These are phyloP conservation scores for Chimonanthus salicifolius DNA, from an alignment of 164 flowering plant species.

Conservation along the genomic window DNA sequence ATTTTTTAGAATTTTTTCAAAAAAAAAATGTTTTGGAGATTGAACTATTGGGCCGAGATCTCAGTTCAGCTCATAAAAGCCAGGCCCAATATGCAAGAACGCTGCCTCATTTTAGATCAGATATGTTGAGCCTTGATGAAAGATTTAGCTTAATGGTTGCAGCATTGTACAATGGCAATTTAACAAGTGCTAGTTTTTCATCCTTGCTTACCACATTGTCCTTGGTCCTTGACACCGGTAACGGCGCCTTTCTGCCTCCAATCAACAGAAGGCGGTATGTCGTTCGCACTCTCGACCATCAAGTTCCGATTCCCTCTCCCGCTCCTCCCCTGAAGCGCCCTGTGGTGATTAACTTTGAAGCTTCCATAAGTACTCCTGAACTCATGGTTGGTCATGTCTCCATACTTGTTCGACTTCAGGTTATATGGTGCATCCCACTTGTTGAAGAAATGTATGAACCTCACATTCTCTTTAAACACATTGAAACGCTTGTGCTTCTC, in stretches of 20 bases:
- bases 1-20: too few species aligned
- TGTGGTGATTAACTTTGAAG: slow-evolving; percentile 48
- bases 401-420: slow-evolving; percentile 56
- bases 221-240: slow-evolving; percentile 62
- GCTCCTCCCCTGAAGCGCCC: slow-evolving; percentile 44
- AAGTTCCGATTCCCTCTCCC: slow-evolving; percentile 32
- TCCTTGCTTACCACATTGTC: slow-evolving; percentile 56
- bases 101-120: too few species aligned
- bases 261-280: slow-evolving; percentile 49
- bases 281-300: slow-evolving; percentile 40
- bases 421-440: slow-evolving; percentile 53
- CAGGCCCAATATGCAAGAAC: too few species aligned
- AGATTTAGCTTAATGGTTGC: too few species aligned
- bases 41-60: too few species aligned
- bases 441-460: slow-evolving; percentile 39
- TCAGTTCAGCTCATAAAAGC: too few species aligned
- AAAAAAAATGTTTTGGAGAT: too few species aligned
- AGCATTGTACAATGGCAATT: too few species aligned
- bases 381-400: slow-evolving; percentile 64
- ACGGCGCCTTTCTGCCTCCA: slow-evolving; percentile 81
- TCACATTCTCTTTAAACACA: slow-evolving; percentile 55
- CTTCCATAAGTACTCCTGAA: slow-evolving; percentile 45
- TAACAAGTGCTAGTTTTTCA: too few species aligned
- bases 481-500: slow-evolving; percentile 64
- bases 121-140: too few species aligned